A percentile compares a stretch with the other conserved stretches of the same genome.
Conservation (phyloP, 83 land plant genomes). For the Larix sibirica region DNA sequence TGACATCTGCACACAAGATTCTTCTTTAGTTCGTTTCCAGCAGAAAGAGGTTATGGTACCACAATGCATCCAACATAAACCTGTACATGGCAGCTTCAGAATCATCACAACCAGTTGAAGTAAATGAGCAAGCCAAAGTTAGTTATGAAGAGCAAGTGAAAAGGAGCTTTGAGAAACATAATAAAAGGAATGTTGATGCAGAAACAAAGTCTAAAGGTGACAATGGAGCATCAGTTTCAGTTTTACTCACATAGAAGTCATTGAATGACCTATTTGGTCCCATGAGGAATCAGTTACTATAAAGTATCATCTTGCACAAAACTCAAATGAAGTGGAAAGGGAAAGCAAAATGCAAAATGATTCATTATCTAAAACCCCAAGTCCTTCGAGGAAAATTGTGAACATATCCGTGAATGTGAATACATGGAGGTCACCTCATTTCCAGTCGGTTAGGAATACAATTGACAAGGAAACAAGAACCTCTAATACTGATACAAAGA, state of each 20-base stretch:
- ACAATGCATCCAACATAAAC: conserved; percentile 51
- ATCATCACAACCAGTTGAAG: conserved; percentile 23
- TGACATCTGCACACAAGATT: no score
- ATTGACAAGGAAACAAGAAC: conserved; percentile 14
- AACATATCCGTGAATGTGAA: conserved; percentile 66
- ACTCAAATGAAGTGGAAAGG: conserved; percentile 24
- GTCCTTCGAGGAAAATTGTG: conserved; percentile 41
- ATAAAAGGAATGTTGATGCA: not conserved
- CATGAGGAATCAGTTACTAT: conserved; percentile 39
- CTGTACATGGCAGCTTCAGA: conserved; percentile 38
- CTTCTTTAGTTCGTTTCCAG: no score
- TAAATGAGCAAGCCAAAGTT: conserved; percentile 13
- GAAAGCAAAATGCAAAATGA: conserved; percentile 28
- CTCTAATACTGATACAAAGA: not conserved
- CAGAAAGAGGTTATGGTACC: conserved; percentile 63
- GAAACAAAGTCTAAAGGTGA: conserved; percentile 28
- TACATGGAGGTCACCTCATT: conserved; percentile 63
- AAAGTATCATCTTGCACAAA: conserved; percentile 35
- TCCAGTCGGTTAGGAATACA: conserved; percentile 27
- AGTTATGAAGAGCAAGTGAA: not conserved
- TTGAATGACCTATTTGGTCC: not conserved
- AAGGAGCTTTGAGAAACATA: not conserved
- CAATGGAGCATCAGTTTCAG: not conserved
- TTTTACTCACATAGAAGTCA: conserved; percentile 17
- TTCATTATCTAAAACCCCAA: conserved; percentile 20